Evolutionary conservation across 2,329 filamentous ascomycete species (phyloP).

Genomic region (Aurifilum marmelostoma): DNA sequence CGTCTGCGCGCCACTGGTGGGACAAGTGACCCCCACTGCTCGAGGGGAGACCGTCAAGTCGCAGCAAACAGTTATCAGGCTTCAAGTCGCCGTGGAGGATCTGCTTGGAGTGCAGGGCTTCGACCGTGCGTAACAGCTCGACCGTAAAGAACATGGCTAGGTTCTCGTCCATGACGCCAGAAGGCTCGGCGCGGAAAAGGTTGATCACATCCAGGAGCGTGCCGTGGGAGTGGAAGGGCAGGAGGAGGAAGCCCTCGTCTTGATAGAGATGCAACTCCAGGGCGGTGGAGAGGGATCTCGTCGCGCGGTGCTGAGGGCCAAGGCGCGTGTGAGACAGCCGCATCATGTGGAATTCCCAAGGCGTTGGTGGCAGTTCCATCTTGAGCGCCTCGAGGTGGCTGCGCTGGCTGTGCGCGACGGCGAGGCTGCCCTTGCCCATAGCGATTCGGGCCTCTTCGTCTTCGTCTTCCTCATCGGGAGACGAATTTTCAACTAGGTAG

Average conservation of each 20-base stretch:
- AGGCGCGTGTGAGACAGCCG: conserved; percentile 78
- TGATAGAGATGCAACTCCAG: conserved; percentile 91
- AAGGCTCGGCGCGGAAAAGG: conserved; percentile 71
- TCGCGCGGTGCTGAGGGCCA: conserved; percentile 69
- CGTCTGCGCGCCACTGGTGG: conserved; percentile 71
- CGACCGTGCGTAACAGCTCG: conserved; percentile 87
- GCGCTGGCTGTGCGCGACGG: conserved; percentile 55
- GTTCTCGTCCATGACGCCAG: conserved; percentile 82
- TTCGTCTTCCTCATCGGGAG: conserved; percentile 48
- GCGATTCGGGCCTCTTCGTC: conserved; percentile 48
- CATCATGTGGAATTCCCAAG: conserved; percentile 98
- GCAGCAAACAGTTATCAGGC: conserved; percentile 90
- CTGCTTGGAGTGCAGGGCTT: conserved; percentile 77
- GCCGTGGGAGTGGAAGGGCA: conserved; percentile 86
- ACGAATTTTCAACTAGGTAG: conserved; percentile 82
- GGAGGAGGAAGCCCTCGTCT: conserved; percentile 86
- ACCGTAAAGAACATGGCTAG: conserved; percentile 95
- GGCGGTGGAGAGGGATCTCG: conserved; percentile 77
- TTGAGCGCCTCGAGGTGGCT: conserved; percentile 81
- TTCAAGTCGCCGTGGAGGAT: conserved; percentile 94
- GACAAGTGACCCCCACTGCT: conserved; percentile 51
- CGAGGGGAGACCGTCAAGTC: conserved; percentile 62
- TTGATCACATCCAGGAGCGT: conserved; percentile 96
- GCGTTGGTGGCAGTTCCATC: conserved; percentile 84
- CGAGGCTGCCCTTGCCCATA: conserved; percentile 66